phyloP scores from a whole-genome alignment of 768 basidiomycete species.

The Symmetrospora coprosmae region DNA sequence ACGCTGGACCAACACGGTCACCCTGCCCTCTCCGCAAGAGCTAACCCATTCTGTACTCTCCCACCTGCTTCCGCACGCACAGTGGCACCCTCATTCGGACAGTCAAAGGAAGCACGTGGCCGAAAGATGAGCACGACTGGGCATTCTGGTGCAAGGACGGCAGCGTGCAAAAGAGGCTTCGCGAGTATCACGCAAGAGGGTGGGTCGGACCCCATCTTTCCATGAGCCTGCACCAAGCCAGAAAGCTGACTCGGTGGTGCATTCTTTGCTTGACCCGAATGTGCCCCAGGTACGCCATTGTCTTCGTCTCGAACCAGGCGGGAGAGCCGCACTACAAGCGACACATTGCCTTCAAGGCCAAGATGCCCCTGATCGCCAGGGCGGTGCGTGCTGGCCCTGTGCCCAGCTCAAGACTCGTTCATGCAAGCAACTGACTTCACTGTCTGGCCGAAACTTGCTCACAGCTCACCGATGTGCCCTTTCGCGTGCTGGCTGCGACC shows the following conservation, averaged over 20 bases:
- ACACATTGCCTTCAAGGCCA: constrained; percentile 9
- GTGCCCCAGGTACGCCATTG: constrained; percentile 7
- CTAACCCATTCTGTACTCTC: background rate
- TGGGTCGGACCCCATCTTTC: too few species aligned
- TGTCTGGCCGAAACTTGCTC: too few species aligned
- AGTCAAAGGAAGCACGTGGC: too few species aligned
- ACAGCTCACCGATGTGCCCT: too few species aligned
- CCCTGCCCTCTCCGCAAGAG: background rate
- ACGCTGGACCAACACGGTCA: background rate
- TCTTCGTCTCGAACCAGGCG: constrained; percentile 16
- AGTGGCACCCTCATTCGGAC: constrained; percentile 13
- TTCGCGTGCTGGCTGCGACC: constrained; percentile 38
- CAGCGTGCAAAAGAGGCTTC: background rate
- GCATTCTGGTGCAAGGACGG: constrained; percentile 13
- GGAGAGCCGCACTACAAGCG: background rate
- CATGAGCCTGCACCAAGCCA: background rate
- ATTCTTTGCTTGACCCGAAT: background rate
- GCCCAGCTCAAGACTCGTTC: background rate
- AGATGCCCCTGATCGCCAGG: constrained; percentile 14
- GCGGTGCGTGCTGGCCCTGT: background rate
- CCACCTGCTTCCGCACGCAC: background rate
- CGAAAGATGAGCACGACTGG: constrained; percentile 11
- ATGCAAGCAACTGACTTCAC: too few species aligned
- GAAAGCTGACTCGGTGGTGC: too few species aligned
- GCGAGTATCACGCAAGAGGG: constrained; percentile 5